A percentile compares a stretch with the other conserved stretches of the same genome.
Evolutionary conservation across 108 stramenopile genomes (phyloP).

Genomic region (Stephanodiscus triporus): DNA sequence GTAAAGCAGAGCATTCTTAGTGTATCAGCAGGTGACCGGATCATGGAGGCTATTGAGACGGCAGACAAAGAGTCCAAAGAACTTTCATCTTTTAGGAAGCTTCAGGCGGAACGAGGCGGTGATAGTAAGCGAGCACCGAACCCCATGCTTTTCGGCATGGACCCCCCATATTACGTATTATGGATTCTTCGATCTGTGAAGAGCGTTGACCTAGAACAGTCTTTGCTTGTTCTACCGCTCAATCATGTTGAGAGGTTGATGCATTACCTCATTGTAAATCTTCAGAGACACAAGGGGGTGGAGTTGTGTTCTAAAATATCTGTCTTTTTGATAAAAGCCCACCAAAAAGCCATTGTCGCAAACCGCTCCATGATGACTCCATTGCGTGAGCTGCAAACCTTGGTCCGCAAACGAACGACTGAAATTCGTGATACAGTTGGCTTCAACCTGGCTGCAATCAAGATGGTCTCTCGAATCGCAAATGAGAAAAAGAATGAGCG

Average conservation of each 20-base stretch:
- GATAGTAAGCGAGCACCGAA: slow-evolving; percentile 57
- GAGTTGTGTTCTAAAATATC: slow-evolving; percentile 78
- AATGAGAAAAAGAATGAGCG: slow-evolving; percentile 48
- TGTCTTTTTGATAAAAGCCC: slow-evolving; percentile 77
- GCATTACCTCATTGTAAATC: slow-evolving; percentile 70
- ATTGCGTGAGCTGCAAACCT: slow-evolving; percentile 67
- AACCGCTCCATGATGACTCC: slow-evolving; percentile 65
- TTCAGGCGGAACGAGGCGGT: slow-evolving; percentile 40
- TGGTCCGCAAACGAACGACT: slow-evolving; percentile 57
- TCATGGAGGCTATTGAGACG: slow-evolving; percentile 93
- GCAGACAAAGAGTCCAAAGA: slow-evolving; percentile 88
- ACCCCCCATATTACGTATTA: slow-evolving; percentile 84
- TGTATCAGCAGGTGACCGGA: slow-evolving; percentile 90
- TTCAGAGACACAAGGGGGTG: slow-evolving; percentile 72
- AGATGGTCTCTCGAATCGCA: slow-evolving; percentile 53
- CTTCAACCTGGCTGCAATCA: slow-evolving; percentile 81
- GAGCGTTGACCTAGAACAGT: slow-evolving; percentile 92
- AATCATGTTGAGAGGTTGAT: slow-evolving; percentile 76
- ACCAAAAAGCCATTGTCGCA: slow-evolving; percentile 69
- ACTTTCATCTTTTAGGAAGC: slow-evolving; percentile 54
- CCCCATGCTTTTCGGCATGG: slow-evolving; percentile 83
- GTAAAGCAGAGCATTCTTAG: slow-evolving; percentile 83
- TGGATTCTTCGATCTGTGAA: slow-evolving; percentile 85
- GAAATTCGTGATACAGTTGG: slow-evolving; percentile 78
- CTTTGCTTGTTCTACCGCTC: slow-evolving; percentile 88